Evolutionary conservation across 2,329 filamentous ascomycete species (phyloP).

Genomic region (Fusarium liriodendri): DNA sequence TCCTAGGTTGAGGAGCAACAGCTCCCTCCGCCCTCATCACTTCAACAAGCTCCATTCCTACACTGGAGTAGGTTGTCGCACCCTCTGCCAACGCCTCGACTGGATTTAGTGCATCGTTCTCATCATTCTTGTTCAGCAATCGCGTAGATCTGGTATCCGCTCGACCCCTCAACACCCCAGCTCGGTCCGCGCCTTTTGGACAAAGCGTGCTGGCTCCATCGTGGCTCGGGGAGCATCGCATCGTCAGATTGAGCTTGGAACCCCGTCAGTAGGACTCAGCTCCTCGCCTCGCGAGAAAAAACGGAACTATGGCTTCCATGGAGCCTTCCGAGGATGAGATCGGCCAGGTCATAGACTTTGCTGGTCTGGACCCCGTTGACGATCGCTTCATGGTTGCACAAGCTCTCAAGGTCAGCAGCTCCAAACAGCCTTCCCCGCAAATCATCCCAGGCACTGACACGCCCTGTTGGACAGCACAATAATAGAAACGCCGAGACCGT

Average conservation of each 20-base stretch:
- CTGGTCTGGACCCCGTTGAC: slow-evolving; percentile 48
- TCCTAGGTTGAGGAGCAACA: slow-evolving; percentile 5
- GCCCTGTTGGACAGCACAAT: slow-evolving; percentile 47
- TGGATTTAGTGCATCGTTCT: slow-evolving; percentile 5
- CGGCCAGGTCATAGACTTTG: slow-evolving; percentile 56
- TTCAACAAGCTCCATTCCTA: slow-evolving; percentile 27
- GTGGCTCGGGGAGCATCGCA: slow-evolving; percentile 13
- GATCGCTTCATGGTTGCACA: slow-evolving; percentile 54
- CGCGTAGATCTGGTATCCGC: not conserved
- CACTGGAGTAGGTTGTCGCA: slow-evolving; percentile 2
- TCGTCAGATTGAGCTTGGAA: slow-evolving; percentile 17
- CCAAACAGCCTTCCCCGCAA: not conserved
- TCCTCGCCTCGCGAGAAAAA: not conserved
- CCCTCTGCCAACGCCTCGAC: not conserved
- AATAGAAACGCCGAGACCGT: slow-evolving; percentile 61
- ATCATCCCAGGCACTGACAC: slow-evolving; percentile 18
- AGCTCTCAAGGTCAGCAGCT: slow-evolving; percentile 54
- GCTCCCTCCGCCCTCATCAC: slow-evolving; percentile 20
- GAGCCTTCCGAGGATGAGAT: slow-evolving; percentile 54
- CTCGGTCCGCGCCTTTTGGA: not conserved
- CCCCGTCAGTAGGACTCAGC: not conserved
- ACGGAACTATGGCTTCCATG: slow-evolving; percentile 46
- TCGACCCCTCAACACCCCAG: not conserved
- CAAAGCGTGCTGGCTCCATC: slow-evolving; percentile 11
- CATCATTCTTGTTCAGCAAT: not conserved